A percentile compares a stretch with the other conserved stretches of the same genome.
Evolutionary conservation across 352 stramenopile species (phyloP).

Genomic region (Pythium volutum): DNA sequence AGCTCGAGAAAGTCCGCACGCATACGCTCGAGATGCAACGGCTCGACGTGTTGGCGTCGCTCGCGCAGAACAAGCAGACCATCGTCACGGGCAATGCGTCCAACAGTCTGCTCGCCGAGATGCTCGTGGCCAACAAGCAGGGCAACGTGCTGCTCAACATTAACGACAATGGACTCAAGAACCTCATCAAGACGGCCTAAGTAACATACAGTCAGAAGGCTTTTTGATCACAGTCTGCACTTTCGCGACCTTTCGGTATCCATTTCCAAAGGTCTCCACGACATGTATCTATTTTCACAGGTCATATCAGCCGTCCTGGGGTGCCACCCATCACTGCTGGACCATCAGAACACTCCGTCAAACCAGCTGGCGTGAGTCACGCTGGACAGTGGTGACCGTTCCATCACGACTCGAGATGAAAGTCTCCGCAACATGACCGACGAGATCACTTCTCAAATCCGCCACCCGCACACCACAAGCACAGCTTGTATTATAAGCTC

Average conservation of each 20-base stretch:
- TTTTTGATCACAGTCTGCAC: neutral
- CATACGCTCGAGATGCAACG: slow-evolving; percentile 30
- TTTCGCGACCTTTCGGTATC: slow-evolving; percentile 7
- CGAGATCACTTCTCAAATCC: slow-evolving; percentile 1
- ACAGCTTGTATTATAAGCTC: neutral
- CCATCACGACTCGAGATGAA: neutral
- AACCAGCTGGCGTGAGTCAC: neutral
- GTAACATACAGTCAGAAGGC: too few relatives aligned
- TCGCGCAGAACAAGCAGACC: slow-evolving; percentile 26
- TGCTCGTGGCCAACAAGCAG: slow-evolving; percentile 34
- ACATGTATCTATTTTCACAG: neutral
- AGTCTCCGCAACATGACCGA: neutral
- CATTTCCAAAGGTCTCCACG: neutral
- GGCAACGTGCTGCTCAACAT: slow-evolving; percentile 31
- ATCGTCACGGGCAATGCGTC: slow-evolving; percentile 28
- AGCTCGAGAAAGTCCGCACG: slow-evolving; percentile 28
- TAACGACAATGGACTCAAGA: slow-evolving; percentile 27
- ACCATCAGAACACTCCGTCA: neutral
- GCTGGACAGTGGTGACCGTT: neutral
- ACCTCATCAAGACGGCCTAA: slow-evolving; percentile 24
- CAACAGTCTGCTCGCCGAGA: slow-evolving; percentile 27
- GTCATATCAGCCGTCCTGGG: too few relatives aligned
- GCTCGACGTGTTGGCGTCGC: slow-evolving; percentile 24
- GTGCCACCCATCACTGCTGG: neutral
- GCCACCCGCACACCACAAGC: neutral